Evolutionary conservation across 2,329 filamentous ascomycete genomes (phyloP), one percentile per base, ranked within the genome.

Genomic region (Talaromyces sp.): DNA sequence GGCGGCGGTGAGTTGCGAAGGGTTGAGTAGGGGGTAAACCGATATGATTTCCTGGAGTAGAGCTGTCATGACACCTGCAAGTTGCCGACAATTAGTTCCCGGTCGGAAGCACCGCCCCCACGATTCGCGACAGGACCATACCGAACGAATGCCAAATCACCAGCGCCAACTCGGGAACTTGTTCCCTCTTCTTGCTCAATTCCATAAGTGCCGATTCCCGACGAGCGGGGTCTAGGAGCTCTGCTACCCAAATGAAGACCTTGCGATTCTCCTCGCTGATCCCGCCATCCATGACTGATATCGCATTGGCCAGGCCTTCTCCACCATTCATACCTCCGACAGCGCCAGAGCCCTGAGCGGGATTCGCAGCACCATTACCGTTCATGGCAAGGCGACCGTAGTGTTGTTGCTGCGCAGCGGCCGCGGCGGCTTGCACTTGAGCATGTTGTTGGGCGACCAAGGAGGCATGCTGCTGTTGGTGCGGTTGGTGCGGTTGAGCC

Each of bases 71-170:
- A 99, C 94, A 67, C 92, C 91, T 96, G 61, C 20, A 60, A 54
- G 54, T 56, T 51, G 47, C 56, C 66, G 57, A 69, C 41, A 48
- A 54, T 63, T 60, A 61, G 57, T 60, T 45, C 17, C 45, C 50
- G 48, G 43, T 56, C 54, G 54, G 42, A 43, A 54, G 44, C 32
- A 46, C 17, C 48, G 37, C 35, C 53, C 56, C 54, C 61, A 64
- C 42, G 37, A 39, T 49, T 29, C 47, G 55, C 47, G 43, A 45
- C 44, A 32, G 44, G 35, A 48, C 75, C 85, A 60, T 84, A 96
- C 93, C 94, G 69, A 97, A 97, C 3, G 93, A 97, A 75, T 99
- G 94, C 94, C 94, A 99, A 57, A 99, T 80, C 56, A 99, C 96
- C 65, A 99, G 80, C 42, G 94, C 94, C 54, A 99, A 80, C 77